Conservation (phyloP, 2,329 filamentous ascomycete genomes). For the Penicillium sp. region DNA sequence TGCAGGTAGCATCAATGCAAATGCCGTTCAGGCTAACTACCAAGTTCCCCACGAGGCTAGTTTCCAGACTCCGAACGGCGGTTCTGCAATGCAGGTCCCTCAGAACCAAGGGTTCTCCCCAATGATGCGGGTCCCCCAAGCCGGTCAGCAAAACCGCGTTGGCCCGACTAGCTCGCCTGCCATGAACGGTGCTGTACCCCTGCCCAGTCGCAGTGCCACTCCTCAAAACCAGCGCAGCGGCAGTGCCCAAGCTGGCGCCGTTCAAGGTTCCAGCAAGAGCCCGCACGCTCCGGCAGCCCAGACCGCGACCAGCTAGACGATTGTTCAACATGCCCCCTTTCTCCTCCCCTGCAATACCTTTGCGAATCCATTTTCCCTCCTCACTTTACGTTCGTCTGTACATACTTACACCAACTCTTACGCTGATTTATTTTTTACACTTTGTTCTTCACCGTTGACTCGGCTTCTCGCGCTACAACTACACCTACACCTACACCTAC, state of each 20-base stretch:
- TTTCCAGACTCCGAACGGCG: constrained; percentile 38
- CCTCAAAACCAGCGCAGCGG: constrained; percentile 48
- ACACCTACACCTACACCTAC: constrained; percentile 2
- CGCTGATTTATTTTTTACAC: constrained; percentile 21
- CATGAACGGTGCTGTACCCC: constrained; percentile 45
- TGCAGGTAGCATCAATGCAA: constrained; percentile 43
- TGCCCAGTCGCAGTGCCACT: constrained; percentile 47
- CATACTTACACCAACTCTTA: constrained; percentile 29
- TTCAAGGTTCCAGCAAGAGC: constrained; percentile 42
- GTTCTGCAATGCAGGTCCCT: constrained; percentile 44
- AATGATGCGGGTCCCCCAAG: constrained; percentile 54
- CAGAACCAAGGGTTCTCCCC: constrained; percentile 54
- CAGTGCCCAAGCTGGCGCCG: constrained; percentile 42
- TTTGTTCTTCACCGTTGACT: constrained; percentile 15
- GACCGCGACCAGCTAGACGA: constrained; percentile 36
- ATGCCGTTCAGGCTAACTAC: constrained; percentile 39
- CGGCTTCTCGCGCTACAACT: constrained; percentile 16
- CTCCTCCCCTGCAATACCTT: not conserved
- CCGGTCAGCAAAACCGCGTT: constrained; percentile 43
- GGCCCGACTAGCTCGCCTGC: constrained; percentile 45
- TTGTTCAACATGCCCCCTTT: not conserved
- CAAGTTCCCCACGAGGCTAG: constrained; percentile 42
- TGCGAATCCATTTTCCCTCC: constrained; percentile 2
- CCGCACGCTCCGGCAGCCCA: constrained; percentile 45
- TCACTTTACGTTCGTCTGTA: constrained; percentile 31